Percentiles rank a stretch among this genome's conserved stretches.
phyloP scores from a whole-genome alignment of 2,329 filamentous ascomycete species.

The Pseudopithomyces chartarum region DNA sequence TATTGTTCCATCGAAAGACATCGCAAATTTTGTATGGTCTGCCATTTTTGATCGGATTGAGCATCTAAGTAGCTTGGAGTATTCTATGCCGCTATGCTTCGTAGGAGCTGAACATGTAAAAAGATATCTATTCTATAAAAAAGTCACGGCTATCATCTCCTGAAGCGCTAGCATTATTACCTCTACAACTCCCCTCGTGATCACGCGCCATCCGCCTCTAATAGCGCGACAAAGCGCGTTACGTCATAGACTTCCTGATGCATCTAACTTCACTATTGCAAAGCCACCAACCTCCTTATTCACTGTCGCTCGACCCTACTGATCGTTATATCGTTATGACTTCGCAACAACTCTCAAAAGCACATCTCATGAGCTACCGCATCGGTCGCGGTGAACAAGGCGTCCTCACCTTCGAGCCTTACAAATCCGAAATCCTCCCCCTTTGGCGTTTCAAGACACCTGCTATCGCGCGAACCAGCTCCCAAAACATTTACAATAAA shows the following conservation, averaged over 20 bases:
- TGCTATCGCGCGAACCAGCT: constrained; percentile 57
- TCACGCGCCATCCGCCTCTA: too few relatives aligned
- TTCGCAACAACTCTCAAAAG: constrained; percentile 18
- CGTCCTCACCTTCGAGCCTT: constrained; percentile 67
- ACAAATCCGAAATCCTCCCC: constrained; percentile 64
- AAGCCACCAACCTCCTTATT: neutral
- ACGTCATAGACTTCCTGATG: constrained; percentile 2
- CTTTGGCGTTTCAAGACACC: constrained; percentile 64
- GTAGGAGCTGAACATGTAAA: too few relatives aligned
- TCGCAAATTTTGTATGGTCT: too few relatives aligned
- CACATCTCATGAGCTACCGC: constrained; percentile 57
- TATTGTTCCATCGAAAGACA: too few relatives aligned
- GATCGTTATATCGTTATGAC: neutral
- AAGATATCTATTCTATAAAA: too few relatives aligned
- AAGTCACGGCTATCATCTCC: too few relatives aligned
- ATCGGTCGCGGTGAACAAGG: constrained; percentile 66
- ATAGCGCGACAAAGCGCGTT: neutral
- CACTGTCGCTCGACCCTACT: neutral
- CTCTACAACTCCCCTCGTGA: too few relatives aligned
- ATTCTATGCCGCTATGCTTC: too few relatives aligned
- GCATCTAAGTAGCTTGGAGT: too few relatives aligned
- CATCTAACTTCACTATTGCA: neutral
- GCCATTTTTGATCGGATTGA: too few relatives aligned
- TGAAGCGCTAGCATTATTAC: too few relatives aligned
- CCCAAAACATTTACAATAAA: constrained; percentile 53